Evolutionary conservation across 2,329 filamentous ascomycete species (phyloP), one percentile per base, ranked within the genome.

Genomic region (Alternaria triticina): DNA sequence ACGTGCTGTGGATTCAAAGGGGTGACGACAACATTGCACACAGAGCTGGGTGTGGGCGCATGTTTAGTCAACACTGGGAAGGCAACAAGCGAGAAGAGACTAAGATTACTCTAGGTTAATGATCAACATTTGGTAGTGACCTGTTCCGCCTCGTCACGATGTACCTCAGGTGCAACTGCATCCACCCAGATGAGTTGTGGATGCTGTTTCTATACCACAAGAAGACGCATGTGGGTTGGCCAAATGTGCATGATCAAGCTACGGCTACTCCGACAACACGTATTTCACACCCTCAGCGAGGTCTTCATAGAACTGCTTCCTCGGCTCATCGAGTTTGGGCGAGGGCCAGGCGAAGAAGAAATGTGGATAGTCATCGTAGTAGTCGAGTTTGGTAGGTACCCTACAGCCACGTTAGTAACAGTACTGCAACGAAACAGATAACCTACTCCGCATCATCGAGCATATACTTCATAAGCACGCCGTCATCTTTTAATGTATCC

Each of bases 311-410:
- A 74, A 77, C 17, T 74, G 59, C 17, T 71, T 61, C 17, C 62
- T 65, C 5, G 73, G 72, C 45, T 70, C 49, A 11, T 75, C 73
- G 23, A 78, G 66, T 20, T 70, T 71, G 2, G 68, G 43, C 8
- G 78, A 77, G 11, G 78, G 78, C 68, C 73, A 80, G n/a, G 64
- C 71, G 72, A 77, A 80, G 54, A 77, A 76, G 44, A 73, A 79
- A 45, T 80, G 78, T 6, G 78, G 78, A 62, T 80, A 80, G 25
- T 77, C 77, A 50, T 72, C 63, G 57, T 78, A 80, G 22, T 76
- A 73, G 51, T 80, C 76, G 30, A 75, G 67, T 36, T 66, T 69
- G 30, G 69, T 74, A 11, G 72, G 57, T 1, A 79, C 76, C 30
- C 78, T 79, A 28, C 1, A 40, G 1, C n/a, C 6, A 3, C 20